phyloP scores from a whole-genome alignment of 768 basidiomycete species.

The Zangia roseola region DNA sequence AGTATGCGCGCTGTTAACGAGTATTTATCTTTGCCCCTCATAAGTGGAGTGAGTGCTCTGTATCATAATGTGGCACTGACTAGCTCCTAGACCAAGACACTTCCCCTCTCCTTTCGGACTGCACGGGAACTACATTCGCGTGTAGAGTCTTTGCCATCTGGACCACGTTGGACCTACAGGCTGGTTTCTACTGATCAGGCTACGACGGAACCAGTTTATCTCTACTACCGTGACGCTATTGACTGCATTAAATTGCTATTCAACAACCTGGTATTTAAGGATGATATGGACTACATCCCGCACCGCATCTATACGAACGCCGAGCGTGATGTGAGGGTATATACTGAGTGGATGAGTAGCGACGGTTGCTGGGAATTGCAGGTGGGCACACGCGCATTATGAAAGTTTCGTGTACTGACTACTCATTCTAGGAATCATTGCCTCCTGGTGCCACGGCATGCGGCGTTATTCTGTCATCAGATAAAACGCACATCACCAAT shows the following conservation, averaged over 20 bases:
- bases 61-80: no score
- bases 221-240: slow-evolving; percentile 27
- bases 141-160: neutral
- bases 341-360: no score
- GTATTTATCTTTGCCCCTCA: no score
- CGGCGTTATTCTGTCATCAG: slow-evolving; percentile 4
- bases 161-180: slow-evolving; percentile 16
- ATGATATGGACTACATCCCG: slow-evolving; percentile 9
- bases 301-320: neutral
- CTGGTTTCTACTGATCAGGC: slow-evolving; percentile 4
- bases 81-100: neutral
- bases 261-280: slow-evolving; percentile 17
- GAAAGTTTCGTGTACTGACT: no score
- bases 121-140: neutral
- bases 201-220: slow-evolving; percentile 19
- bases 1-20: no score
- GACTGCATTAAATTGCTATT: slow-evolving; percentile 25
- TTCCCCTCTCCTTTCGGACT: neutral
- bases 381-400: neutral
- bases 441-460: slow-evolving; percentile 1
- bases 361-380: neutral
- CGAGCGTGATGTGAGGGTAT: slow-evolving; percentile 1
- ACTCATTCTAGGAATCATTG: no score
- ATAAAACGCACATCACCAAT: slow-evolving; percentile 13
- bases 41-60: no score